These are phyloP conservation scores for Usnea hakonensis DNA, from an alignment of 495 filamentous ascomycete genomes.

Conservation along the genomic window DNA sequence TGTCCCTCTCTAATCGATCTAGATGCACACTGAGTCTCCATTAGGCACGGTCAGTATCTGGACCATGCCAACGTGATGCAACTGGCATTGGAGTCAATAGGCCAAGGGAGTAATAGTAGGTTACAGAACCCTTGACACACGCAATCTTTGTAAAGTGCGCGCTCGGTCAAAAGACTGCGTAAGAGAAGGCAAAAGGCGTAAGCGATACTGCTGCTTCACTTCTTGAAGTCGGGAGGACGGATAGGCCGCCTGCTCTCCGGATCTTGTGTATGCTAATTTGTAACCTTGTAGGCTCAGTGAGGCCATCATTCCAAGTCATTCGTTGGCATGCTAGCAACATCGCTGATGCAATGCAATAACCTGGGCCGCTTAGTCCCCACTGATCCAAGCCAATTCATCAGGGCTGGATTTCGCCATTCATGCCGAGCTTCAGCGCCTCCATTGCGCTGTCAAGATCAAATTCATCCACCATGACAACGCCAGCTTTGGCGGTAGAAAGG, in stretches of 20 bases:
- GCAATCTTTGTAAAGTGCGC: background rate
- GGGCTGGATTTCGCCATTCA: constrained; percentile 8
- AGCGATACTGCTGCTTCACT: background rate
- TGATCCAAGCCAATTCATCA: background rate
- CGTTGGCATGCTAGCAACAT: background rate
- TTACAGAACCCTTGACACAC: background rate
- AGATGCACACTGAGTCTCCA: background rate
- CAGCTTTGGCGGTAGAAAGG: constrained; percentile 78
- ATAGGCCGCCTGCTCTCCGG: background rate
- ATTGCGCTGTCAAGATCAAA: constrained; percentile 65
- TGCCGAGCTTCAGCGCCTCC: constrained; percentile 45
- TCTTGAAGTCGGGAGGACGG: background rate
- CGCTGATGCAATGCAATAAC: background rate
- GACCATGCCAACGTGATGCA: constrained; percentile 17
- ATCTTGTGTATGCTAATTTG: background rate
- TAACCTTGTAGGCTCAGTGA: background rate
- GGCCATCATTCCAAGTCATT: background rate
- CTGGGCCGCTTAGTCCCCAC: background rate
- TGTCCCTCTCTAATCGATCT: background rate
- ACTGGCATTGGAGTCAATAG: background rate
- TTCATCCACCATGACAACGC: constrained; percentile 77
- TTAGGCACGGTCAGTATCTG: constrained; percentile 23
- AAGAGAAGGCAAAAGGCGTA: background rate
- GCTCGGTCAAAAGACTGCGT: background rate
- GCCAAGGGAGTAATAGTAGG: background rate